Evolutionary conservation across 495 filamentous ascomycete species (phyloP).

Genomic region (Geoglossum glabrum): DNA sequence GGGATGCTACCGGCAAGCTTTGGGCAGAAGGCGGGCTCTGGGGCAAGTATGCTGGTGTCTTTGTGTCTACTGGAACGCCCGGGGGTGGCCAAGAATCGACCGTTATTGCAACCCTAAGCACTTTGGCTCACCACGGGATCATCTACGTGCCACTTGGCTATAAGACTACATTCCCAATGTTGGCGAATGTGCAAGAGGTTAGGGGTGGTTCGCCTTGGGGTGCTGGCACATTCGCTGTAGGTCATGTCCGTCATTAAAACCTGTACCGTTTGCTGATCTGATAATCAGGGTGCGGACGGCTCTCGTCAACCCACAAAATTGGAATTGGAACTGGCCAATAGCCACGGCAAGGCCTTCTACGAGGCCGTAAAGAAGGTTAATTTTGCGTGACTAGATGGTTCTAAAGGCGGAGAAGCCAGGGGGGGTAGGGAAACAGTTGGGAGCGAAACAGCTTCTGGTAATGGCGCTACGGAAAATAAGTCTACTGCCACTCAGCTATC

Average conservation of each 20-base stretch:
- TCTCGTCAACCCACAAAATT: conserved; percentile 52
- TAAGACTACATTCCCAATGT: conserved; percentile 48
- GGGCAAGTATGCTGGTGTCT: conserved; percentile 85
- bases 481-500: background rate
- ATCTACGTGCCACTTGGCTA: conserved; percentile 92
- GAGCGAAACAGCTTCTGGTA: background rate
- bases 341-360: conserved; percentile 79
- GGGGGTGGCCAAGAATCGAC: conserved; percentile 94
- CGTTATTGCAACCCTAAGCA: conserved; percentile 62
- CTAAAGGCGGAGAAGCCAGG: conserved; percentile 9
- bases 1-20: conserved; percentile 60
- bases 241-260: conserved; percentile 10
- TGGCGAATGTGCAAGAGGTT: conserved; percentile 52
- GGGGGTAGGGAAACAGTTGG: conserved; percentile 1
- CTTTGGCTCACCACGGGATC: conserved; percentile 81
- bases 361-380: conserved; percentile 49
- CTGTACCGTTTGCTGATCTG: background rate
- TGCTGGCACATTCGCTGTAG: conserved; percentile 75
- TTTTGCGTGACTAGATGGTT: conserved; percentile 68
- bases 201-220: conserved; percentile 85
- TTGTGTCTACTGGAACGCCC: conserved; percentile 60
- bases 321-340: conserved; percentile 59
- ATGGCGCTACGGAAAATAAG: background rate
- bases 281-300: conserved; percentile 37
- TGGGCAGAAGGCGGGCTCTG: conserved; percentile 53